These are phyloP conservation scores for Hamamelis virginiana DNA, from an alignment of 164 flowering plant genomes.

Conservation along the genomic window DNA sequence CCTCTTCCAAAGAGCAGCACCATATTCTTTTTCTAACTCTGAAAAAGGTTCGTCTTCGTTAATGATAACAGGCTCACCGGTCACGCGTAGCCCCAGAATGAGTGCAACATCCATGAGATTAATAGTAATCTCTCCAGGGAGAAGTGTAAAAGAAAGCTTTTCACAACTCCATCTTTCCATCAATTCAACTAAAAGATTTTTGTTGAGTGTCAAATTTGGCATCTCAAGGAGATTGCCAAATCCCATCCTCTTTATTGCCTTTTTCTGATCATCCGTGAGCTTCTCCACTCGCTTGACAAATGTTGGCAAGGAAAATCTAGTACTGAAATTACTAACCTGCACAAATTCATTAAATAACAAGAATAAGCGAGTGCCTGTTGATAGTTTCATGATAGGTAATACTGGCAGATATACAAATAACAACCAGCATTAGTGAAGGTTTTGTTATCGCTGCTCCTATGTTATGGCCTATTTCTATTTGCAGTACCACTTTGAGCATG, in stretches of 20 bases:
- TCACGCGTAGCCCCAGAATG: constrained; percentile 35
- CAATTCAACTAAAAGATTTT: constrained; percentile 34
- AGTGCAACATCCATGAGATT: constrained; percentile 33
- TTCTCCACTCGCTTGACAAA: constrained; percentile 35
- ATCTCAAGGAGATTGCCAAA: constrained; percentile 33
- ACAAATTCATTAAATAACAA: background rate
- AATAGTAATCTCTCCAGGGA: constrained; percentile 22
- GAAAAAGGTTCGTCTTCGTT: constrained; percentile 29
- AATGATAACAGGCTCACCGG: constrained; percentile 30
- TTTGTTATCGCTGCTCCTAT: no score
- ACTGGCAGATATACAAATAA: no score
- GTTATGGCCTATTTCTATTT: no score
- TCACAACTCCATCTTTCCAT: constrained; percentile 39
- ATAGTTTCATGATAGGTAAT: background rate
- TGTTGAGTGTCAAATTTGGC: constrained; percentile 27
- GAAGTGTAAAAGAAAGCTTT: constrained; percentile 27
- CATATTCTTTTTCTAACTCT: constrained; percentile 30
- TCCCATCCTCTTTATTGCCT: constrained; percentile 28
- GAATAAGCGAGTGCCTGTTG: background rate
- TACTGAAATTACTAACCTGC: constrained; percentile 32
- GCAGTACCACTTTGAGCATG: background rate
- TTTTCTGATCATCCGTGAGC: constrained; percentile 32
- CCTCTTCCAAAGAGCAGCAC: constrained; percentile 31
- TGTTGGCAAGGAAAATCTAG: constrained; percentile 33
- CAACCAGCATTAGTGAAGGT: no score